Evolutionary conservation across 2,329 filamentous ascomycete species (phyloP).

Genomic region (Proliferodiscus dingleyae): DNA sequence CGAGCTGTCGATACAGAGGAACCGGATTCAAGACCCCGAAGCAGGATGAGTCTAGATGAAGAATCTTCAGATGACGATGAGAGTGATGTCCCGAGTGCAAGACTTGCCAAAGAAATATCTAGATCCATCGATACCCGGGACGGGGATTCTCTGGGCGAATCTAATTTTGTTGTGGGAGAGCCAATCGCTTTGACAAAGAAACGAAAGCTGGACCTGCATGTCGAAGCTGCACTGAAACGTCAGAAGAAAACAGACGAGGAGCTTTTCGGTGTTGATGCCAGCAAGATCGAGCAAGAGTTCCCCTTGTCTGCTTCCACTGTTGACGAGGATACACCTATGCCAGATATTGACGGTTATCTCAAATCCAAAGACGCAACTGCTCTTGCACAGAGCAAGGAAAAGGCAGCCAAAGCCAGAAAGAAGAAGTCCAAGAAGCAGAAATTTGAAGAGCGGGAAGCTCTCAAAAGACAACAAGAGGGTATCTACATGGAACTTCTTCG

Average conservation of each 20-base stretch:
- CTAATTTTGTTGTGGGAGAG: conserved; percentile 63
- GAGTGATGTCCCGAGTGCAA: conserved; percentile 17
- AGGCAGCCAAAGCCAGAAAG: conserved; percentile 51
- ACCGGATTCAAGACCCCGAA: conserved; percentile 74
- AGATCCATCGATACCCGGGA: conserved; percentile 44
- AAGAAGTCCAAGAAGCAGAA: conserved; percentile 77
- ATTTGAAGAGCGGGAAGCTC: conserved; percentile 60
- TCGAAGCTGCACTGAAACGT: conserved; percentile 68
- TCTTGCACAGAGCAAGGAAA: conserved; percentile 48
- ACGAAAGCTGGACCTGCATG: conserved; percentile 67
- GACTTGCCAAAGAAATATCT: conserved; percentile 16
- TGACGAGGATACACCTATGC: conserved; percentile 46
- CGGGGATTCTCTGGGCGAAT: conserved; percentile 67
- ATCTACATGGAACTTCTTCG: conserved; percentile 34
- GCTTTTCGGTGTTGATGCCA: conserved; percentile 61
- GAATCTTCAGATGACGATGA: conserved; percentile 35
- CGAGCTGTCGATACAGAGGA: conserved; percentile 77
- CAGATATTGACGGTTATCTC: conserved; percentile 45
- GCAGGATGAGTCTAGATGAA: conserved; percentile 63
- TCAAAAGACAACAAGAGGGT: conserved; percentile 51
- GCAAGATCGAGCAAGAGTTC: conserved; percentile 47
- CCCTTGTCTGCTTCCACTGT: conserved; percentile 32
- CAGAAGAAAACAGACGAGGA: conserved; percentile 78
- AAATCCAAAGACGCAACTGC: conserved; percentile 44
- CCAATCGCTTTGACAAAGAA: conserved; percentile 53